These are phyloP conservation scores for Phytophthora capsici DNA, from an alignment of 352 stramenopile genomes.

Conservation along the genomic window DNA sequence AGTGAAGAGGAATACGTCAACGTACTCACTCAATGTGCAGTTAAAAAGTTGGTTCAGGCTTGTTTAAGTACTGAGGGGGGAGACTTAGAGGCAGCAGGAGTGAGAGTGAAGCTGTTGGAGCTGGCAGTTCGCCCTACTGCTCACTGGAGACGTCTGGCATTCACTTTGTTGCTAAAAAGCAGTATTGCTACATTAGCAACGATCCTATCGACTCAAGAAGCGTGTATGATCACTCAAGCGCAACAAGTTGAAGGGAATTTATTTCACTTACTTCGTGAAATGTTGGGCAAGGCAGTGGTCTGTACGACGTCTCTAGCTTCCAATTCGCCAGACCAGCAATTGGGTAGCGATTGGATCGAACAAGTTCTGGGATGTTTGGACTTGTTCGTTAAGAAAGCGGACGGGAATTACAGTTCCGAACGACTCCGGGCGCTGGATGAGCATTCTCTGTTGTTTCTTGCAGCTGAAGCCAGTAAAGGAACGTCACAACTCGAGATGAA, in stretches of 20 bases:
- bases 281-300: constrained; percentile 53
- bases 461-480: constrained; percentile 32
- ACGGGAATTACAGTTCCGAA: constrained; percentile 35
- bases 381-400: constrained; percentile 43
- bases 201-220: constrained; percentile 18
- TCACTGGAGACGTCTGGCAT: constrained; percentile 46
- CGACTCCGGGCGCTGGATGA: constrained; percentile 40
- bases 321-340: neutral
- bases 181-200: constrained; percentile 28
- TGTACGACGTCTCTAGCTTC: constrained; percentile 24
- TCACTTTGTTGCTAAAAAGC: constrained; percentile 44
- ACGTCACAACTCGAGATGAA: constrained; percentile 16
- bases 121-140: constrained; percentile 44
- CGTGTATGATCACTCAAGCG: neutral
- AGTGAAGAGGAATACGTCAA: constrained; percentile 34
- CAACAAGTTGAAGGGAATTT: constrained; percentile 34
- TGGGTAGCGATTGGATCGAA: constrained; percentile 32
- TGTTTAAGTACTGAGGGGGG: constrained; percentile 16
- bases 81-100: constrained; percentile 25
- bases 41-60: constrained; percentile 26
- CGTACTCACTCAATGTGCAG: constrained; percentile 30
- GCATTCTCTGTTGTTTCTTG: constrained; percentile 39
- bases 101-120: constrained; percentile 50
- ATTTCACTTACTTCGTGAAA: constrained; percentile 55
- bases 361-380: constrained; percentile 39